A percentile compares a stretch with the other conserved stretches of the same genome.
Evolutionary conservation across 345 rosid species (phyloP).

Genomic region (Eucalyptus paniculata): DNA sequence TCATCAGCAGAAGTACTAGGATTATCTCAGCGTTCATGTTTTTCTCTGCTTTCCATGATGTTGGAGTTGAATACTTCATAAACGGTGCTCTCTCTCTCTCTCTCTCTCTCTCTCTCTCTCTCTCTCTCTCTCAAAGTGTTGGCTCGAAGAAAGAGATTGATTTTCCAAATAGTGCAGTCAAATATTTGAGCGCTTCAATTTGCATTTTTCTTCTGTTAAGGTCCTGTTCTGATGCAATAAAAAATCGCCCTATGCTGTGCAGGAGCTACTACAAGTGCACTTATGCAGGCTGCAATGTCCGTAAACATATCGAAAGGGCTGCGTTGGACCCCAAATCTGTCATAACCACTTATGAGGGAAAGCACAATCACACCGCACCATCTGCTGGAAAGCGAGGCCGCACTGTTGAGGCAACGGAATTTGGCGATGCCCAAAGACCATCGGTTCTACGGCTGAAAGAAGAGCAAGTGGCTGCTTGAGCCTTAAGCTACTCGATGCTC

Average conservation of each 20-base stretch:
- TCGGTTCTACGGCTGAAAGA: conserved; percentile 60
- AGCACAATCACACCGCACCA: conserved; percentile 82
- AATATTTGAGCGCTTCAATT: background rate
- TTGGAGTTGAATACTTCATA: background rate
- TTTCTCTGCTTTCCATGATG: background rate
- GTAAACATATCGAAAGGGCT: conserved; percentile 94
- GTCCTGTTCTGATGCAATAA: background rate
- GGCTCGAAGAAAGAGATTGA: background rate
- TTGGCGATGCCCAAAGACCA: conserved; percentile 39
- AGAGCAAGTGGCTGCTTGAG: conserved; percentile 45
- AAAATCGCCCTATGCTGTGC: background rate
- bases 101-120: background rate
- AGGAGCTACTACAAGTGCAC: conserved; percentile 70
- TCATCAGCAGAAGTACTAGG: background rate
- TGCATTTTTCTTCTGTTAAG: background rate
- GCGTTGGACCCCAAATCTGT: conserved; percentile 84
- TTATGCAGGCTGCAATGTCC: conserved; percentile 72
- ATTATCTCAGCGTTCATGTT: background rate
- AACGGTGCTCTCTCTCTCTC: background rate
- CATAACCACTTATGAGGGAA: conserved; percentile 92
- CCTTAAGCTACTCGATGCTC: background rate
- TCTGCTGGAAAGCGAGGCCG: conserved; percentile 59
- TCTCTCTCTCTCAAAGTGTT: background rate
- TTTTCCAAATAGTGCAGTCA: background rate
- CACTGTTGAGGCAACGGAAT: conserved; percentile 22